phyloP scores from a whole-genome alignment of 192 early-diverging fungal species.

The Powellomyces hirtus region DNA sequence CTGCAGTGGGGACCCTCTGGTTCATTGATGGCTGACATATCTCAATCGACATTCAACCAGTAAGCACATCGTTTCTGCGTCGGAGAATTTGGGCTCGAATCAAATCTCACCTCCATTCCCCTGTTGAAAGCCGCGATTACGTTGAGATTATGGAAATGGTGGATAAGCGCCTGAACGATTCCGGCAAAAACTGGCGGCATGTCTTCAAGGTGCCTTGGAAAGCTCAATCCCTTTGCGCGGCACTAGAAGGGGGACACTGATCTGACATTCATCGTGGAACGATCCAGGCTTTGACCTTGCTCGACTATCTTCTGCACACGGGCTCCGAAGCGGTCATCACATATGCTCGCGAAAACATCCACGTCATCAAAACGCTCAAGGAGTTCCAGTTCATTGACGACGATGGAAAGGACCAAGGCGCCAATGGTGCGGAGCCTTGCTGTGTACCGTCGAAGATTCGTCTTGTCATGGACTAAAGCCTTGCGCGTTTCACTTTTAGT shows the following conservation, averaged over 20 bases:
- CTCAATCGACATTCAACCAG: slow-evolving; percentile 80
- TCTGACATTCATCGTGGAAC: background rate
- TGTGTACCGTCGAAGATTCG: too few species aligned
- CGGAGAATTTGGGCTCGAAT: background rate
- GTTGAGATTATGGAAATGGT: slow-evolving; percentile 97
- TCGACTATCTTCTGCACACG: slow-evolving; percentile 80
- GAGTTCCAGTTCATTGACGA: slow-evolving; percentile 98
- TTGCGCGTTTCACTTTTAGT: slow-evolving; percentile 52
- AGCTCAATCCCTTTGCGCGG: background rate
- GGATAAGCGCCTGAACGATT: slow-evolving; percentile 96
- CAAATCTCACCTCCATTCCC: background rate
- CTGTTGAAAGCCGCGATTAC: slow-evolving; percentile 71
- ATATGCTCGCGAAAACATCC: slow-evolving; percentile 86
- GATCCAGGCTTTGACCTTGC: slow-evolving; percentile 71
- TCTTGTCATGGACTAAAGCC: background rate
- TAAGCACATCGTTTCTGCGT: slow-evolving; percentile 45
- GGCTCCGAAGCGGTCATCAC: slow-evolving; percentile 85
- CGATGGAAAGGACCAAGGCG: slow-evolving; percentile 84
- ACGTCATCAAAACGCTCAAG: slow-evolving; percentile 91
- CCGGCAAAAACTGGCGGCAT: slow-evolving; percentile 97
- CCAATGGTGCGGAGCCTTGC: slow-evolving; percentile 66
- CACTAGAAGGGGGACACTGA: background rate
- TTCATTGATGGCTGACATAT: slow-evolving; percentile 80
- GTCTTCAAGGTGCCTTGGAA: slow-evolving; percentile 82
- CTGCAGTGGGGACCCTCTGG: slow-evolving; percentile 67